A percentile compares a stretch with the other conserved stretches of the same genome.
Evolutionary conservation across 2,329 filamentous ascomycete species (phyloP).

Genomic region (Lachnellula hyalina): DNA sequence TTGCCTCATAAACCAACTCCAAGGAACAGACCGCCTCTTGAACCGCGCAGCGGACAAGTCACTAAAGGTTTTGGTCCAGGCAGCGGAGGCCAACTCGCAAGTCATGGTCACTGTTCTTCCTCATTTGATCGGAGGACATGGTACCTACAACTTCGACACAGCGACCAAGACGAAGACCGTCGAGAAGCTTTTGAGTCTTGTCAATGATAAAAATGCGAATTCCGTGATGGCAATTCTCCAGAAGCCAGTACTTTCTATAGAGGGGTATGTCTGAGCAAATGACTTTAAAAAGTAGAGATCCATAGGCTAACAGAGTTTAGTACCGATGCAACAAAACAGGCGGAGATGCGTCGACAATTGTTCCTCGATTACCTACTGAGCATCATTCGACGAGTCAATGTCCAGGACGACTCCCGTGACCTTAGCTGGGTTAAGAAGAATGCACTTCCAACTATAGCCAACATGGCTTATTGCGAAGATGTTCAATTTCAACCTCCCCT

Average conservation of each 20-base stretch:
- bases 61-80: conserved; percentile 63
- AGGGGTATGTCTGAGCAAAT: conserved; percentile 28
- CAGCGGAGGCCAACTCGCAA: conserved; percentile 55
- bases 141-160: conserved; percentile 76
- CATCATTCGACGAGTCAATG: conserved; percentile 26
- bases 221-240: conserved; percentile 45
- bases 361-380: conserved; percentile 30
- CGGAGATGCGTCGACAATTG: conserved; percentile 28
- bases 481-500: conserved; percentile 38
- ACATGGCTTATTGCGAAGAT: conserved; percentile 48
- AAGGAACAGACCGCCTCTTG: conserved; percentile 70
- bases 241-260: conserved; percentile 36
- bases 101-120: conserved; percentile 57
- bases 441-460: conserved; percentile 37
- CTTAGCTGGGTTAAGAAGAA: conserved; percentile 21
- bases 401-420: conserved; percentile 15
- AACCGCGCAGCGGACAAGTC: conserved; percentile 74
- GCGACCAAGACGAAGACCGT: conserved; percentile 81
- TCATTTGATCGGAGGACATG: conserved; percentile 64
- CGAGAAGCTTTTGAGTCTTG: conserved; percentile 45
- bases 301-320: conserved; percentile 5
- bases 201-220: conserved; percentile 25
- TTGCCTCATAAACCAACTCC: conserved; percentile 77
- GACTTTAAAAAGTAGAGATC: conserved; percentile 1
- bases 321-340: conserved; percentile 20